phyloP scores from a whole-genome alignment of 2,329 filamentous ascomycete species.

The Chaetomium olivaceum region DNA sequence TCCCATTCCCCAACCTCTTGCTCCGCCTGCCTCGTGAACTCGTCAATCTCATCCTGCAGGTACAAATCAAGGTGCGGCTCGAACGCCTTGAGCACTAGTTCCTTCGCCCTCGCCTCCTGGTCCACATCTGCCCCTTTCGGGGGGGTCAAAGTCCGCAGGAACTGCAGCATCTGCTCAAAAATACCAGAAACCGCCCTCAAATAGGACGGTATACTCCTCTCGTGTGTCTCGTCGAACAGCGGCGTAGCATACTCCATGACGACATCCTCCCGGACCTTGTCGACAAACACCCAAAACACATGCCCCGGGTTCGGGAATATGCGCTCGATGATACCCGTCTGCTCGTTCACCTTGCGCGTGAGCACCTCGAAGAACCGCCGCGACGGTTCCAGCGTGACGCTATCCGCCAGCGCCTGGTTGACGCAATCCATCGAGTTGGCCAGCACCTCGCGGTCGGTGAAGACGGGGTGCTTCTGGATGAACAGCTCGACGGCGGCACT shows the following conservation, averaged over 20 bases:
- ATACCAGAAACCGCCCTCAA: conserved; percentile 83
- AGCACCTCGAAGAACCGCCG: conserved; percentile 77
- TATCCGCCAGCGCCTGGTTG: conserved; percentile 63
- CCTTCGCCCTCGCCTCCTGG: conserved; percentile 64
- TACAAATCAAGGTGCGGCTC: conserved; percentile 95
- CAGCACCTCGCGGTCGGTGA: conserved; percentile 69
- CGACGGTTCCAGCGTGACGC: conserved; percentile 76
- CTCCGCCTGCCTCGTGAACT: conserved; percentile 76
- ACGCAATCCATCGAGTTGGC: conserved; percentile 81
- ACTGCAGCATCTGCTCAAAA: conserved; percentile 81
- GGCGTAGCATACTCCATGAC: conserved; percentile 83
- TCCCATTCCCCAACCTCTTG: conserved; percentile 83
- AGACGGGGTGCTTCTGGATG: conserved; percentile 83
- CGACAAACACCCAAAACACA: conserved; percentile 76
- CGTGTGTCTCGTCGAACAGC: conserved; percentile 84
- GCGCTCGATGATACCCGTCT: conserved; percentile 73
- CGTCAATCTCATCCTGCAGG: conserved; percentile 84
- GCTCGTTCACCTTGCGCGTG: conserved; percentile 75
- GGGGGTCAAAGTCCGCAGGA: conserved; percentile 69
- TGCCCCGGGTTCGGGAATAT: conserved; percentile 73
- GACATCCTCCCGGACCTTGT: conserved; percentile 80
- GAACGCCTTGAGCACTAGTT: conserved; percentile 71
- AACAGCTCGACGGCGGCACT: conserved; percentile 78
- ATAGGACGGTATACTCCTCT: conserved; percentile 72
- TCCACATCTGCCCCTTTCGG: conserved; percentile 57